Conservation (phyloP, 805 yeast species). For the Candida endomychidarum region DNA sequence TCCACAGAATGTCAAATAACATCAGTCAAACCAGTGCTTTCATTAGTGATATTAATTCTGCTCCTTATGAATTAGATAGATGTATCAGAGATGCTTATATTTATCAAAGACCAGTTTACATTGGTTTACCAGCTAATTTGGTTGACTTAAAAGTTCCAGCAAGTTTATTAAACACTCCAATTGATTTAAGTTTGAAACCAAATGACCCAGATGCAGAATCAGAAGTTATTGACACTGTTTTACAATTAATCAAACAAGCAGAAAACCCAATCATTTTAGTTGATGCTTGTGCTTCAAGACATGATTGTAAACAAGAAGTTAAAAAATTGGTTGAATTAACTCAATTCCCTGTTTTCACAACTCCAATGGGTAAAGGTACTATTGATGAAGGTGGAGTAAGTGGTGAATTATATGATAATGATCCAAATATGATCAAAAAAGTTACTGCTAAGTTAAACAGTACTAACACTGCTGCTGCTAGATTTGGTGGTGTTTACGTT, state of each 20-base stretch:
- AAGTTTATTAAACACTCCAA: constrained; percentile 33
- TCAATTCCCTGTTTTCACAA: constrained; percentile 40
- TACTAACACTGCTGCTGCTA: constrained; percentile 21
- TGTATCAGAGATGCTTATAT: constrained; percentile 39
- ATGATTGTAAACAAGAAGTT: constrained; percentile 35
- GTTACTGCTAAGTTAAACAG: constrained; percentile 22
- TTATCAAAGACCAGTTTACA: constrained; percentile 40
- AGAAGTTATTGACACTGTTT: constrained; percentile 33
- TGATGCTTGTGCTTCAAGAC: constrained; percentile 43
- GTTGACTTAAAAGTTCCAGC: constrained; percentile 39
- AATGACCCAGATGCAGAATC: constrained; percentile 38
- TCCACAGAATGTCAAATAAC: constrained; percentile 41
- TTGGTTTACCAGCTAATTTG: constrained; percentile 41
- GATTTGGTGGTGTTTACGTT: constrained; percentile 42
- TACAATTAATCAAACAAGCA: constrained; percentile 26
- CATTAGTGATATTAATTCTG: constrained; percentile 32
- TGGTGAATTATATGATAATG: constrained; percentile 25
- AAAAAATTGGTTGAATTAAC: constrained; percentile 34
- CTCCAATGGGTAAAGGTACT: constrained; percentile 43
- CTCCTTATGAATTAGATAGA: constrained; percentile 40
- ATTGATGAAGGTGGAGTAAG: constrained; percentile 38
- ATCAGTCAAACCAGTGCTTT: constrained; percentile 39
- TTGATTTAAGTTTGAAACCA: constrained; percentile 32
- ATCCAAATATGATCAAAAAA: constrained; percentile 25
- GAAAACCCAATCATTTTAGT: constrained; percentile 37